phyloP scores from a whole-genome alignment of 2,329 filamentous ascomycete species.

The Scolecobasidium constrictum region DNA sequence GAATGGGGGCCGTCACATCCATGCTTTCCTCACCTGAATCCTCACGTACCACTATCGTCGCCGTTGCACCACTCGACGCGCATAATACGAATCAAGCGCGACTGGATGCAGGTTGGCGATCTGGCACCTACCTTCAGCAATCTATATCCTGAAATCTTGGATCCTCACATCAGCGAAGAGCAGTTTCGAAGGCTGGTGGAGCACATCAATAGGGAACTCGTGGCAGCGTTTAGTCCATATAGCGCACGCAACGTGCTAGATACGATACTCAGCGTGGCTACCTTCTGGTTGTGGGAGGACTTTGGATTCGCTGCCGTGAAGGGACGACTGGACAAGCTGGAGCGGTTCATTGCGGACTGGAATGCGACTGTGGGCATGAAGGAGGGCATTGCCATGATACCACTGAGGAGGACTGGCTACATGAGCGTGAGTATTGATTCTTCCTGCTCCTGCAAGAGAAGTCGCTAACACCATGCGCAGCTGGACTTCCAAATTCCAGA shows the following conservation, averaged over 20 bases:
- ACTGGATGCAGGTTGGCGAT: slow-evolving; percentile 86
- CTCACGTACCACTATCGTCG: slow-evolving; percentile 72
- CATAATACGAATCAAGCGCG: slow-evolving; percentile 81
- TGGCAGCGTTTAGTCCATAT: slow-evolving; percentile 72
- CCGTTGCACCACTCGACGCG: slow-evolving; percentile 66
- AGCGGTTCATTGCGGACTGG: slow-evolving; percentile 79
- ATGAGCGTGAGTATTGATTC: slow-evolving; percentile 54
- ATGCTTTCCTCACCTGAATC: slow-evolving; percentile 87
- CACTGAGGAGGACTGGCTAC: slow-evolving; percentile 74
- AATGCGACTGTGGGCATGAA: slow-evolving; percentile 55
- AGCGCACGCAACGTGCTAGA: slow-evolving; percentile 69
- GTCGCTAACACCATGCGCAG: slow-evolving; percentile 26
- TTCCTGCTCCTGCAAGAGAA: slow-evolving; percentile 2
- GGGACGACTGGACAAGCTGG: slow-evolving; percentile 55
- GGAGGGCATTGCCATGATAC: slow-evolving; percentile 61
- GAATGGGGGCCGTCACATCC: slow-evolving; percentile 92
- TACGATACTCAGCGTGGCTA: slow-evolving; percentile 65
- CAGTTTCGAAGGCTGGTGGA: slow-evolving; percentile 78
- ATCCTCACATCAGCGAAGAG: slow-evolving; percentile 72
- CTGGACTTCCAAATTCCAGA: slow-evolving; percentile 75
- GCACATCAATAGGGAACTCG: slow-evolving; percentile 67
- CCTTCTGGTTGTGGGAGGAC: slow-evolving; percentile 94
- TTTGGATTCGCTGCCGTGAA: slow-evolving; percentile 69
- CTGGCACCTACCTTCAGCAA: slow-evolving; percentile 89
- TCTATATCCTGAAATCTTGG: slow-evolving; percentile 89